Evolutionary conservation across 345 rosid species (phyloP).

Genomic region (Salix udensis): DNA sequence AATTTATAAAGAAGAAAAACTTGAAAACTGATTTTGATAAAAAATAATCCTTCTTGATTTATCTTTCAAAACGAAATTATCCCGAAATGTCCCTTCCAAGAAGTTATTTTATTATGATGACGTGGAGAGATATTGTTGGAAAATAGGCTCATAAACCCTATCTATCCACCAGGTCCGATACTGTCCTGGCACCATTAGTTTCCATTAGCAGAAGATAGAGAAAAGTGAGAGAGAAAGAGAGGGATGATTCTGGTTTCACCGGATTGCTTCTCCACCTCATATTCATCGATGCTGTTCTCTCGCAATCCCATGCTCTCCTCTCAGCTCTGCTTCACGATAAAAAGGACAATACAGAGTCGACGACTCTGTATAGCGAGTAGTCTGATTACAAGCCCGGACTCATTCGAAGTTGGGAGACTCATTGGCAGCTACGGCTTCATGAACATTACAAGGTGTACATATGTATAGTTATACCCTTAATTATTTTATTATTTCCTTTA

Average conservation of each 20-base stretch:
- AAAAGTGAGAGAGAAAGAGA: neutral
- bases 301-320: conserved; percentile 6
- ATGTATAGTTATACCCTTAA: neutral
- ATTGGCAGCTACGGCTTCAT: conserved; percentile 93
- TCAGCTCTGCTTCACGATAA: conserved; percentile 4
- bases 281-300: conserved; percentile 6
- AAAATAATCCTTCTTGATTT: no score
- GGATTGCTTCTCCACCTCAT: conserved; percentile 17
- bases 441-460: conserved; percentile 70
- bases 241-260: conserved; percentile 22
- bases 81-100: no score
- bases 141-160: neutral
- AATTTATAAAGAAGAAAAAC: no score
- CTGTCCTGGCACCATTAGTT: neutral
- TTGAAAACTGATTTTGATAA: no score
- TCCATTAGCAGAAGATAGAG: neutral
- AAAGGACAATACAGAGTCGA: conserved; percentile 12
- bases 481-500: neutral
- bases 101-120: neutral
- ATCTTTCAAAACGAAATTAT: no score
- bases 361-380: conserved; percentile 45
- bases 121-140: neutral
- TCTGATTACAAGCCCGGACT: conserved; percentile 63
- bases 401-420: conserved; percentile 85
- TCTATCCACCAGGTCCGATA: neutral